Evolutionary conservation across 1,284 basidiomycete genomes (phyloP).

Genomic region (Cystobasidium pallidum): DNA sequence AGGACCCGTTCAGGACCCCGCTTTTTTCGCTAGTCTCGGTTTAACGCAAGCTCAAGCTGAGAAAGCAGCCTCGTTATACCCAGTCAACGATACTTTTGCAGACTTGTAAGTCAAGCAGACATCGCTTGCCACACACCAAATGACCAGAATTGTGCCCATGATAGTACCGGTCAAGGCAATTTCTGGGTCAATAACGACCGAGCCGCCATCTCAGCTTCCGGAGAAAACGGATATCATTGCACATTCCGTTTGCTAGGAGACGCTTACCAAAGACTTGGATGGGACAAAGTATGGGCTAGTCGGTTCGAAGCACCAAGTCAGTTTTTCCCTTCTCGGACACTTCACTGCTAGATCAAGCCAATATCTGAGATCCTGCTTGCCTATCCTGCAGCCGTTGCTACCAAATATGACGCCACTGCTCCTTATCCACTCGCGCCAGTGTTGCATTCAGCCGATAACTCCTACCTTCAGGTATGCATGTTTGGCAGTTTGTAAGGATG

Average conservation of each 20-base stretch:
- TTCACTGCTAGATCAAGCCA: background rate
- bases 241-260: constrained; percentile 29
- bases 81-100: constrained; percentile 44
- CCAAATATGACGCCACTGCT: constrained; percentile 25
- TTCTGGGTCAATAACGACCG: constrained; percentile 35
- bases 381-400: constrained; percentile 29
- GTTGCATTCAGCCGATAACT: constrained; percentile 46
- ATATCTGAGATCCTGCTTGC: too few species aligned
- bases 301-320: constrained; percentile 46
- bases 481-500: background rate
- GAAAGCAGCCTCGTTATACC: constrained; percentile 36
- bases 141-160: too few species aligned
- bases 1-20: constrained; percentile 26
- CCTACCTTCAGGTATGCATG: constrained; percentile 39
- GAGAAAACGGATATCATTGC: constrained; percentile 38
- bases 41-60: constrained; percentile 8
- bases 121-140: too few species aligned
- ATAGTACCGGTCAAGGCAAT: constrained; percentile 26
- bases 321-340: too few species aligned
- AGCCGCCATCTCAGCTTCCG: constrained; percentile 23
- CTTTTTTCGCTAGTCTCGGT: constrained; percentile 24
- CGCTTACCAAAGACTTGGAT: constrained; percentile 29
- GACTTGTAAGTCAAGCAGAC: constrained; percentile 28
- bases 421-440: constrained; percentile 40
- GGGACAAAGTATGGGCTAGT: constrained; percentile 42